phyloP scores from a whole-genome alignment of 441 rosid genomes.

The Bocquillonia castaneifolia region DNA sequence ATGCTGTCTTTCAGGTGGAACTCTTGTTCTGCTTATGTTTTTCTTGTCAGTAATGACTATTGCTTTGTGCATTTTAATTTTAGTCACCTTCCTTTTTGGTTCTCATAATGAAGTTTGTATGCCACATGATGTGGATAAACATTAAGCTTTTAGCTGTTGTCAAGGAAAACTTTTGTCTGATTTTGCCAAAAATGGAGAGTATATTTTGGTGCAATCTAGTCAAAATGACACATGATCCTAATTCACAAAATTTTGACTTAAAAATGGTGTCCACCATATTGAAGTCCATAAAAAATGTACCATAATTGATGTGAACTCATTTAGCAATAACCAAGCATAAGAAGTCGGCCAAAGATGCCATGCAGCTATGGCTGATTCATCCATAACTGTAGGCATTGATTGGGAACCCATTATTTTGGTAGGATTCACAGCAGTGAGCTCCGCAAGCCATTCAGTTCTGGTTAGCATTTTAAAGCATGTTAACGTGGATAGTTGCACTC shows the following conservation, averaged over 20 bases:
- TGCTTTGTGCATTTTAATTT: conserved; percentile 10
- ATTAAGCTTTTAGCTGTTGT: not conserved
- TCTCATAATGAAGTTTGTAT: conserved; percentile 2
- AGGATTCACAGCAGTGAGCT: not conserved
- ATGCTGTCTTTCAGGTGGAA: conserved; percentile 95
- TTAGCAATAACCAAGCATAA: not conserved
- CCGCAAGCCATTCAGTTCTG: not conserved
- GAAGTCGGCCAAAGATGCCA: not conserved
- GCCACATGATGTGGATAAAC: conserved; percentile 6
- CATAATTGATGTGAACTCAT: not conserved
- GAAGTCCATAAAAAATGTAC: not conserved
- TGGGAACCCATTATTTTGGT: not conserved
- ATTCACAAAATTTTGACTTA: not conserved
- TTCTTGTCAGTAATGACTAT: conserved; percentile 13
- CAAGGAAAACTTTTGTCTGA: not conserved
- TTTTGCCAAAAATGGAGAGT: too few relatives aligned
- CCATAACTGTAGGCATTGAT: not conserved
- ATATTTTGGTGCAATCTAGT: not conserved
- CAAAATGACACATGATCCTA: not conserved
- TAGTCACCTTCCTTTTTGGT: conserved; percentile 4
- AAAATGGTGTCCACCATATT: not conserved
- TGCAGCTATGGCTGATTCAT: not conserved
- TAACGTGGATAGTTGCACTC: not conserved
- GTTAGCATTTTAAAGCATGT: not conserved
- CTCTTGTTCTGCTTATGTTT: conserved; percentile 23